Base-by-base conservation (phyloP, 192 early-diverging fungal species). In the Dimargaris cristalligena region DNA sequence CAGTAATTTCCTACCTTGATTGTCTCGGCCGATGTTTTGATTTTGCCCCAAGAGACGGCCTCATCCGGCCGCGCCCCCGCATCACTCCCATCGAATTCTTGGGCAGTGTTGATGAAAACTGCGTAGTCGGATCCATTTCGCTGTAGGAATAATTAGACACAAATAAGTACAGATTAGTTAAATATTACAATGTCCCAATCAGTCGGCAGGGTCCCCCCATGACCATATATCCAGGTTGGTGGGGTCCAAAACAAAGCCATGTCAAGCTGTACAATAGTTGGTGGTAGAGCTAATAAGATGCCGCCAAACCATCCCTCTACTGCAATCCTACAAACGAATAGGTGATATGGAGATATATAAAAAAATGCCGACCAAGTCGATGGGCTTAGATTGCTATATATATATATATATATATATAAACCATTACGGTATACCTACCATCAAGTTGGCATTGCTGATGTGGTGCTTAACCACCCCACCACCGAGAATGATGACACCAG, bases 41-140 rank as follows among this genome's bases (percentile, higher is more conserved):
- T 97, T 74, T 99, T 99, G 45, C 95, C 95, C 95, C 95, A 99
- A 20, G 88, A 91, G 34, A 99, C 85, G 2, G 95, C 95, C 67
- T 99, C 95, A 63, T 99, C 95, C 4, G 95, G 95, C 38, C 90
- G 78, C 10, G 95, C 95, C 11, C 95, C 95, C 26, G 94, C 88
- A 71, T 99, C 95, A 69, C 87, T 89, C 35, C 95, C 96, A 68
- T 99, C 96, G 78, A 92, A 97, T 67, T 99, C 94, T 67, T 95
- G 90, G 2, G 85, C 96, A 1, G 96, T 97, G 69, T 97, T 97
- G 75, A 99, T 85, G 66, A 87, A 96, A 0, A 96, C 91, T 0
- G 94, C 85, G 65, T 82, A 96, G 65, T 99, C 96, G 18, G 96
- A 86, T 38, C 96, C 96, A 64, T 99, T 99, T 57, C 96, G 75